phyloP scores from a whole-genome alignment of 257 asterid species.

The Nicotiana benthamiana region DNA sequence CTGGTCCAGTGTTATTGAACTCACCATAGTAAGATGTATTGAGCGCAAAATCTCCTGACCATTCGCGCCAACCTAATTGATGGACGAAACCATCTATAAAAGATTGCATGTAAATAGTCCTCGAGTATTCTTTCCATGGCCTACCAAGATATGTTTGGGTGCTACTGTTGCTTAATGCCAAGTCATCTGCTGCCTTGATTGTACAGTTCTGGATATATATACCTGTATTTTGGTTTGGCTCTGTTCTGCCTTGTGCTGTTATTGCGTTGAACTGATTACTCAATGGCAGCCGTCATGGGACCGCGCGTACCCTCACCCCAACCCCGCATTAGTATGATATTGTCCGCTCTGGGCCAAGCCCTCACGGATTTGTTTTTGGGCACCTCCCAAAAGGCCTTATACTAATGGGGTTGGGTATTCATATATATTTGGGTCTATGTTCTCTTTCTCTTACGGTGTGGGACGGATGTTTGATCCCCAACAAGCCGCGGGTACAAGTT shows the following conservation, averaged over 20 bases:
- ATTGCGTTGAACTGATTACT: slow-evolving; percentile 39
- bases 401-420: no score
- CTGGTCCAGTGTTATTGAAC: slow-evolving; percentile 41
- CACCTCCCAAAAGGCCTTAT: no score
- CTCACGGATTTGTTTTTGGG: no score
- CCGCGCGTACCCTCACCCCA: no score
- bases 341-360: no score
- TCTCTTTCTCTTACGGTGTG: no score
- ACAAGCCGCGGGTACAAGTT: slow-evolving; percentile 39
- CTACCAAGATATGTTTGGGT: slow-evolving; percentile 40
- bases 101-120: slow-evolving; percentile 43
- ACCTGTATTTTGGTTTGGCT: slow-evolving; percentile 62
- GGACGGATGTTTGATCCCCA: no score
- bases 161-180: slow-evolving; percentile 13
- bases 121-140: slow-evolving; percentile 55
- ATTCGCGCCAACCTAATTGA: slow-evolving; percentile 41
- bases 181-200: slow-evolving; percentile 30
- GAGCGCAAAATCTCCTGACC: slow-evolving; percentile 49
- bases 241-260: slow-evolving; percentile 60
- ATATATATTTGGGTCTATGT: no score
- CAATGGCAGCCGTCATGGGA: slow-evolving; percentile 47
- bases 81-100: slow-evolving; percentile 21
- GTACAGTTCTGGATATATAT: slow-evolving; percentile 43
- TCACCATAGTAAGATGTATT: slow-evolving; percentile 50
- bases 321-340: no score